Conservation (phyloP, 345 rosid species). For the Passiflora organensis region DNA sequence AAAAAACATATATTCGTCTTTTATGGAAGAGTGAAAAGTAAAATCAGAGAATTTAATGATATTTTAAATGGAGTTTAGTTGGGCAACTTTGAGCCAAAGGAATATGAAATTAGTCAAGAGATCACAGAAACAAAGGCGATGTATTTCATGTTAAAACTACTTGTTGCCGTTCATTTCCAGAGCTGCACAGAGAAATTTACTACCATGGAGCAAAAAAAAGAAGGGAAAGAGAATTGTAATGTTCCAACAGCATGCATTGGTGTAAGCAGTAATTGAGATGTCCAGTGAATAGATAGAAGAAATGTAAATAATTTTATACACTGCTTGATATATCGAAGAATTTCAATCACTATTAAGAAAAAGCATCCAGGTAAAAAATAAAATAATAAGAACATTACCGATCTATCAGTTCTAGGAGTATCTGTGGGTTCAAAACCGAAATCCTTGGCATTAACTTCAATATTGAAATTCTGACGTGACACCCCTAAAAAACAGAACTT, state of each 20-base stretch:
- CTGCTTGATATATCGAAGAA: too few relatives aligned
- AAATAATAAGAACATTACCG: conserved; percentile 45
- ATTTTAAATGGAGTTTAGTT: background rate
- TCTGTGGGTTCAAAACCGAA: conserved; percentile 85
- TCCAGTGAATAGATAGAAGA: too few relatives aligned
- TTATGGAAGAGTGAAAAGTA: too few relatives aligned
- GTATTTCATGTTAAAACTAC: background rate
- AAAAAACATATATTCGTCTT: too few relatives aligned
- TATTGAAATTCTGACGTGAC: conserved; percentile 68
- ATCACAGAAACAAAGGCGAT: background rate
- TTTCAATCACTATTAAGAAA: too few relatives aligned
- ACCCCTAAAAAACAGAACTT: conserved; percentile 46
- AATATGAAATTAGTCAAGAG: background rate
- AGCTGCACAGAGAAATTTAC: too few relatives aligned
- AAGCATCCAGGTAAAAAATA: background rate
- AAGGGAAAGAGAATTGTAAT: too few relatives aligned
- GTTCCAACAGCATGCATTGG: too few relatives aligned
- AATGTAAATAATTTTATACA: too few relatives aligned
- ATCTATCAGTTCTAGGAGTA: conserved; percentile 90
- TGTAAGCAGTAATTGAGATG: too few relatives aligned
- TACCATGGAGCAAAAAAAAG: too few relatives aligned
- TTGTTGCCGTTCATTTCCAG: too few relatives aligned
- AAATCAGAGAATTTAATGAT: background rate
- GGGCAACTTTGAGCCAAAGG: background rate
- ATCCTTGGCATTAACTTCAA: conserved; percentile 78